Base-by-base conservation (phyloP, 352 stramenopile species). In the Plasmopara muralis region DNA sequence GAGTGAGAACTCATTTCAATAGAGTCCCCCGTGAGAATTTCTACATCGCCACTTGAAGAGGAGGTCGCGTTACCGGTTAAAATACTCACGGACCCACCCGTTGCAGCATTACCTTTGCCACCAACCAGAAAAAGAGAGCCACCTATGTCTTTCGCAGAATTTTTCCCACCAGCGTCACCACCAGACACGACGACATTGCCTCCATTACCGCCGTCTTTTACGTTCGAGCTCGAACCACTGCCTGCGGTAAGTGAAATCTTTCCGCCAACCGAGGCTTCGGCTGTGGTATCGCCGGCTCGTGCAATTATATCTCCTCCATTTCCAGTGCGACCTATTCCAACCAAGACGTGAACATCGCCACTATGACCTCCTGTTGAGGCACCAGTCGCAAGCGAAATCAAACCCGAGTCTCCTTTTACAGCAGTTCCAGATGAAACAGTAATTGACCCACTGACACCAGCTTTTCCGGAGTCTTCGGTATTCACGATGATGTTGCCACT, bases 401-500 rank as follows among this genome's bases (percentile, higher is more conserved):
- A 47, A n/a, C 89, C 87, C 4, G 81, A 89, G 49, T 84, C 72
- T 33, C 81, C 80, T 46, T 57, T 64, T 38, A 47, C 59, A 43
- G 78, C 62, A 29, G 60, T 72, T 20, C 83, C 87, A 25, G 86
- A 89, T 1, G 48, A 70, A 34, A 93, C 56, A 20, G 53, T 50
- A 45, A 96, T 68, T n/a, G 61, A 70, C 2, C 87, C 86, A 55
- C 78, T 95, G 14, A 72, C 70, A n/a, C 90, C 90, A 53, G 63
- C 54, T 44, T 60, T 70, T 10, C 89, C 89, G 9, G 88, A 87
- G 34, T 83, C 69, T 14, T 81, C 70, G 7, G 83, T 96, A 25
- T 64, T 64, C 33, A 97, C 54, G 13, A 56, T 72, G n/a, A 97
- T 58, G 31, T 58, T 63, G 9, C 94, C 93, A 49, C 83, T 97